phyloP scores from a whole-genome alignment of 2,329 filamentous ascomycete species.

The Sporothrix curviconia region DNA sequence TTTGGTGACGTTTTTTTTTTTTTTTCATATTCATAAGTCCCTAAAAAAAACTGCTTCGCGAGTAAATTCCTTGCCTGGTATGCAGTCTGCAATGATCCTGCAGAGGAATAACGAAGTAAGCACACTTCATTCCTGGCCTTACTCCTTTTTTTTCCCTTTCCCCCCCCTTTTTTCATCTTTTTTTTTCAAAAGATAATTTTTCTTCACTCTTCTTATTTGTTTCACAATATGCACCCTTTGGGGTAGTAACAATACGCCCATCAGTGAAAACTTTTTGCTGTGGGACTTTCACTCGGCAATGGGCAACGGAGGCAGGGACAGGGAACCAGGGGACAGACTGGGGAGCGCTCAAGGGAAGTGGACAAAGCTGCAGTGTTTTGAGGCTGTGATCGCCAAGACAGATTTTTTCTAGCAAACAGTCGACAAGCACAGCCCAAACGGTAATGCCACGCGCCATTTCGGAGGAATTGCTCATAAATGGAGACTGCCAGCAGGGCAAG shows the following conservation, averaged over 20 bases:
- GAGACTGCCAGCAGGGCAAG: too few species aligned
- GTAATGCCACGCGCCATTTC: too few species aligned
- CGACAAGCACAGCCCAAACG: too few species aligned
- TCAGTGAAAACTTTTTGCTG: conserved; percentile 2
- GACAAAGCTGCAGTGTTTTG: background rate
- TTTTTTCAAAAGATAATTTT: background rate
- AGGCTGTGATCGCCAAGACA: too few species aligned
- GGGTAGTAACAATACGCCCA: background rate
- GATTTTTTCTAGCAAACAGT: too few species aligned
- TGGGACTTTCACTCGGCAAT: background rate
- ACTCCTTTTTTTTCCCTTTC: background rate
- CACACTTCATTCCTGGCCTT: background rate
- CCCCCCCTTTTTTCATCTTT: background rate
- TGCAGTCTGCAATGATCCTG: conserved; percentile 1
- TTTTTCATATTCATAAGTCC: too few species aligned
- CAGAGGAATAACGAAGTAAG: background rate
- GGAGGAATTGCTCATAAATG: too few species aligned
- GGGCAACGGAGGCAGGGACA: background rate
- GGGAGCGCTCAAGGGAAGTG: background rate
- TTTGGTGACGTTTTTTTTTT: too few species aligned
- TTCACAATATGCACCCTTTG: conserved; percentile 3
- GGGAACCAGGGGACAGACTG: background rate
- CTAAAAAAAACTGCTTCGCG: background rate
- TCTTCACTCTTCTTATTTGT: background rate
- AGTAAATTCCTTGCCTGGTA: background rate